Evolutionary conservation across 192 early-diverging fungal genomes (phyloP).

Genomic region (Entophlyctis luteolus): DNA sequence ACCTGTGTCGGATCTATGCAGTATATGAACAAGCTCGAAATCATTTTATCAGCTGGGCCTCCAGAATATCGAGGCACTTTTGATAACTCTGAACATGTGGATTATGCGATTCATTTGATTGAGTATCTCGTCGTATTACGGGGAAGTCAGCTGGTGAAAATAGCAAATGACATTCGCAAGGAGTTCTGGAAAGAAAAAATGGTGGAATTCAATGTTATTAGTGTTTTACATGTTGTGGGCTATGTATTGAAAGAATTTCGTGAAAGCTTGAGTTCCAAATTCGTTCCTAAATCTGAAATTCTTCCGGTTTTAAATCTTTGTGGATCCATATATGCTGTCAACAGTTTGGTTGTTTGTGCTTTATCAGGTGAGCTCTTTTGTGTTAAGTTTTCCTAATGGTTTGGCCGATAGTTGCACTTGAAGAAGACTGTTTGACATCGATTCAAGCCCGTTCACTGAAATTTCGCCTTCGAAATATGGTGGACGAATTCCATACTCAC

Average conservation of each 20-base stretch:
- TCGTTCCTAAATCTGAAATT: neutral
- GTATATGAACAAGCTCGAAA: neutral
- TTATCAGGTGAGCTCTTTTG: too few relatives aligned
- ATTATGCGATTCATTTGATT: neutral
- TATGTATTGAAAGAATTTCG: neutral
- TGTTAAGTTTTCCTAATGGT: too few relatives aligned
- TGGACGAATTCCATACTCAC: too few relatives aligned
- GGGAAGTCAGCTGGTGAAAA: neutral
- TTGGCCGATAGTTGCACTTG: too few relatives aligned
- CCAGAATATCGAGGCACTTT: neutral
- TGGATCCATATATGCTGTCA: neutral
- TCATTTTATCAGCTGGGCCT: neutral
- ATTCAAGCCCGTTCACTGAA: too few relatives aligned
- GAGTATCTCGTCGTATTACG: neutral
- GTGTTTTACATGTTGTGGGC: too few relatives aligned
- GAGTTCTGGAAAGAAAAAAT: slow-evolving; percentile 9
- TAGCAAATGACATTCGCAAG: neutral
- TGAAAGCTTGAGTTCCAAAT: neutral
- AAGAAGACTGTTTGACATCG: too few relatives aligned
- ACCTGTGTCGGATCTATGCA: neutral
- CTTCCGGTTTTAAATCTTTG: neutral
- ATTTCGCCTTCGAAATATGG: too few relatives aligned
- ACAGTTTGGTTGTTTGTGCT: neutral
- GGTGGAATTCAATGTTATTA: slow-evolving; percentile 1
- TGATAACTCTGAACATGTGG: neutral